phyloP scores from a whole-genome alignment of 306 rosid genomes.

The Cotoneaster glaucophyllus region DNA sequence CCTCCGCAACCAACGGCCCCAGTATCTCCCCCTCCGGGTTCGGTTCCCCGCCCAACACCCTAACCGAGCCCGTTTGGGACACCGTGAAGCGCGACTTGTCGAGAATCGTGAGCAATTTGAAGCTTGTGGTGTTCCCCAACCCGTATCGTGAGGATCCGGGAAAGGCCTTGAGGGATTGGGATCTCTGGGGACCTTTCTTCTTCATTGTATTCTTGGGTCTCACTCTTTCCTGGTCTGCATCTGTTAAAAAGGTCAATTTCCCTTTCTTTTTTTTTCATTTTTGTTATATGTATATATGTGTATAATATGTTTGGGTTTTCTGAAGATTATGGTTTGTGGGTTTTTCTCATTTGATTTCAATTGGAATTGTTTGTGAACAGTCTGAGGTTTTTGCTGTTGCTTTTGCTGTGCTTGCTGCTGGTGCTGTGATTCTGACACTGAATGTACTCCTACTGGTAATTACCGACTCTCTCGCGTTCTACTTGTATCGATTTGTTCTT shows the following conservation, averaged over 20 bases:
- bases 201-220: constrained; percentile 94
- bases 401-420: constrained; percentile 96
- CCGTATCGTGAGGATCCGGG: constrained; percentile 97
- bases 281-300: no score
- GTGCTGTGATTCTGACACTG: constrained; percentile 88
- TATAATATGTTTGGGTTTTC: no score
- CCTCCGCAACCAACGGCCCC: constrained; percentile 26
- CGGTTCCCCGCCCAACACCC: constrained; percentile 72
- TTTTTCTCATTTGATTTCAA: background rate
- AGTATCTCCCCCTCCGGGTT: constrained; percentile 39
- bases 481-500: background rate
- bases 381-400: constrained; percentile 98
- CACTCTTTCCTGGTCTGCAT: constrained; percentile 88
- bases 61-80: constrained; percentile 96
- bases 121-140: constrained; percentile 94
- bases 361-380: constrained; percentile 30
- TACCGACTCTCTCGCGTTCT: constrained; percentile 15
- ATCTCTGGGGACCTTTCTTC: constrained; percentile 99
- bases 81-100: constrained; percentile 95
- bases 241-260: constrained; percentile 75
- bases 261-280: background rate
- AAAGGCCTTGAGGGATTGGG: constrained; percentile 95
- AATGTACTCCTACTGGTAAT: constrained; percentile 96
- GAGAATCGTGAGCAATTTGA: constrained; percentile 80
- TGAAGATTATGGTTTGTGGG: background rate